phyloP scores from a whole-genome alignment of 179 eudicot genomes.

The Patellifolia procumbens region DNA sequence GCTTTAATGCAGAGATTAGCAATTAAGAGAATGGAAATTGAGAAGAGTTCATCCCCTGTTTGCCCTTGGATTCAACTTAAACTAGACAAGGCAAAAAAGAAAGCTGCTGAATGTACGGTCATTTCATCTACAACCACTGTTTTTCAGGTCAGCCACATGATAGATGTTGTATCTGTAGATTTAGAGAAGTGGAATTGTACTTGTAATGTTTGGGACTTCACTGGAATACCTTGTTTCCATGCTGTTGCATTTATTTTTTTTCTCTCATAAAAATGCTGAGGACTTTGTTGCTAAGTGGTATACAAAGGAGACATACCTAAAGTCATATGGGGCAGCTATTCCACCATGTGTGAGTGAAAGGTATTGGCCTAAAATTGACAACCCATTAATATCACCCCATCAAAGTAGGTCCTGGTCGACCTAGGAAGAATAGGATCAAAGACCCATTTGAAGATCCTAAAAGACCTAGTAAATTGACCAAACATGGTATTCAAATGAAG shows the following conservation, averaged over 20 bases:
- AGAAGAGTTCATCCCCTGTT: background rate
- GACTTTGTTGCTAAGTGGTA: background rate
- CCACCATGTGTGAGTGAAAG: background rate
- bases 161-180: background rate
- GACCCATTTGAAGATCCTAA: too few species aligned
- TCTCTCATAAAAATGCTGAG: too few species aligned
- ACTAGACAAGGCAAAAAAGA: background rate
- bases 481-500: too few species aligned
- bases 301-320: background rate
- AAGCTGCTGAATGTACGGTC: background rate
- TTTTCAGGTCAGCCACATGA: background rate
- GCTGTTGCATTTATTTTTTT: background rate
- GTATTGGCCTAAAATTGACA: background rate
- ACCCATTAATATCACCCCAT: background rate
- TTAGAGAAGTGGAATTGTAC: background rate
- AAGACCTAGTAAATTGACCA: too few species aligned
- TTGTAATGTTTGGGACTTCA: background rate
- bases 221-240: background rate
- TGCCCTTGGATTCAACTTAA: background rate
- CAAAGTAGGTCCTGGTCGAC: background rate
- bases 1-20: background rate
- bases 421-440: too few species aligned
- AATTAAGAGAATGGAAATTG: background rate
- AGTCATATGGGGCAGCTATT: background rate
- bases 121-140: background rate